These are phyloP conservation scores for Stemphylium lycopersici DNA, from an alignment of 2,329 filamentous ascomycete genomes.

Conservation along the genomic window DNA sequence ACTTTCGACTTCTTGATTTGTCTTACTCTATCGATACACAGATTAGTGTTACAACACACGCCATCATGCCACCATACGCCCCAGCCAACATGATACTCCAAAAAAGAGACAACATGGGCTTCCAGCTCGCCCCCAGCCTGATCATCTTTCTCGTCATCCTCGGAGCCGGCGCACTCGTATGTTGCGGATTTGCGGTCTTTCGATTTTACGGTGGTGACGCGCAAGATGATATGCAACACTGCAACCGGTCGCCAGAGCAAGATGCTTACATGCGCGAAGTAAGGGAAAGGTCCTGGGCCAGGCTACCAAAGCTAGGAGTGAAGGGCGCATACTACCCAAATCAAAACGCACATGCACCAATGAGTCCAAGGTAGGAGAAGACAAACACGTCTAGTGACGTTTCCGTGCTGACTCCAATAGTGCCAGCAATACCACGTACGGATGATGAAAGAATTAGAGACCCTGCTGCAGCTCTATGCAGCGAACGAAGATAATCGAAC, in stretches of 20 bases:
- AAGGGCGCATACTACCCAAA: constrained; percentile 7
- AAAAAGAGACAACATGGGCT: constrained; percentile 38
- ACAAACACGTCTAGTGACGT: background rate
- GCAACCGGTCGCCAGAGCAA: constrained; percentile 29
- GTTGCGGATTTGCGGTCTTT: constrained; percentile 28
- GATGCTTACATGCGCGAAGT: constrained; percentile 45
- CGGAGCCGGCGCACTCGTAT: constrained; percentile 28
- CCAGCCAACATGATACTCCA: constrained; percentile 19
- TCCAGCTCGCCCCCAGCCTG: constrained; percentile 28
- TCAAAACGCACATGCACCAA: constrained; percentile 18
- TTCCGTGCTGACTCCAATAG: constrained; percentile 10
- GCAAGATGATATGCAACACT: constrained; percentile 6
- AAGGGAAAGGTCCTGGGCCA: constrained; percentile 31
- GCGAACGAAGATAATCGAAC: background rate
- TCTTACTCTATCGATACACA: background rate
- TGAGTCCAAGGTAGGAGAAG: constrained; percentile 17
- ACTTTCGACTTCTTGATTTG: background rate
- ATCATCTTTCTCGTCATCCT: constrained; percentile 42
- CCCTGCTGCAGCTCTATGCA: background rate
- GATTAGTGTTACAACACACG: background rate
- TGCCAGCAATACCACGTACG: constrained; percentile 20
- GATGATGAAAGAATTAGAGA: constrained; percentile 10
- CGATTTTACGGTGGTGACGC: constrained; percentile 23
- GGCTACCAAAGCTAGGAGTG: constrained; percentile 12
- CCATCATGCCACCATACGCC: constrained; percentile 4